Base-by-base conservation (phyloP, 371 early-diverging fungal genomes). In the Mucor lusitanicus region DNA sequence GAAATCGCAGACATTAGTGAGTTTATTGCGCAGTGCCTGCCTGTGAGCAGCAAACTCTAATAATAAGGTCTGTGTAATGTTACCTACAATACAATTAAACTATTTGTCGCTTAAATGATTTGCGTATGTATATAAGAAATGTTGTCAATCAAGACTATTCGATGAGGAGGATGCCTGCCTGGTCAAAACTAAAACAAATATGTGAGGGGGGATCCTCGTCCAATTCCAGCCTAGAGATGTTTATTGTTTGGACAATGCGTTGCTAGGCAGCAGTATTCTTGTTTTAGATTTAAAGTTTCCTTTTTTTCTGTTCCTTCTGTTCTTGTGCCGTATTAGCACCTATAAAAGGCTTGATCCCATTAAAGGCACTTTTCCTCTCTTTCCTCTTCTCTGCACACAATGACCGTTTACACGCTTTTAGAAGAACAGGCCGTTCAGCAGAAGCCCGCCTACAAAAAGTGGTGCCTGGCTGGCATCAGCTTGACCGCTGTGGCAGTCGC, bases 11-110 rank as follows among this genome's bases (percentile, higher is more conserved):
- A 64, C 35, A 64, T 64, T 58, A 30, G 58, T 15, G 21, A 64
- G 19, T 64, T 64, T 33, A 64, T 64, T 15, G 55, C 19, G 11
- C 28, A 37, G 12, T 32, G 42, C 28, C n/a, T 64, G 30, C 53
- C 40, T 19, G 25, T 28, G 21, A 40, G 25, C 11, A 64, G 64
- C 13, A 64, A 64, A 64, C 64, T 64, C 39, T 64, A 64, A 64
- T 64, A 64, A 64, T 46, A 39, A 33, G n/a, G 12, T 3, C 53
- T 53, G 53, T 27, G 53, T 27, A 53, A 53, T 13, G 53, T 27
- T 53, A 15, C 53, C 37, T 12, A 12, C 37, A 12, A 35, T 12
- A 35, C 37, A 35, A 35, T 35, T 35, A 35, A 35, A 12, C 40
- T 40, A 40, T 40, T 40, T 40, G 12, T 17, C 17, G 40, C 9